phyloP scores from a whole-genome alignment of 257 asterid genomes.

The Cinchona pubescens region DNA sequence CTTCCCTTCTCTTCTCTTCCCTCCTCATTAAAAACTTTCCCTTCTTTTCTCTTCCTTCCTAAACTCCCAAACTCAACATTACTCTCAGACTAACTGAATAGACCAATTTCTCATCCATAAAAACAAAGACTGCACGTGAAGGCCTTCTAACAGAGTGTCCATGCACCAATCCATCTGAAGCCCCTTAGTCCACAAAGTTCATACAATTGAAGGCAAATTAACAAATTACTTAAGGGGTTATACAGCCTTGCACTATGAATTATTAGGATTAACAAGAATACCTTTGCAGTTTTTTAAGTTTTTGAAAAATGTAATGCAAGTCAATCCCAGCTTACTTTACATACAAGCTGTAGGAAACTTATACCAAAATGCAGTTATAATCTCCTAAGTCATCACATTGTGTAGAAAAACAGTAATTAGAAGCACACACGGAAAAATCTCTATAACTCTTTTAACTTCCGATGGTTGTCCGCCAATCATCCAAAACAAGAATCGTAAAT shows the following conservation, averaged over 20 bases:
- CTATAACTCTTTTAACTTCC: not conserved
- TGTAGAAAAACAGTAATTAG: too few species aligned
- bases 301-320: not conserved
- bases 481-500: not conserved
- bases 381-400: not conserved
- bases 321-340: not conserved
- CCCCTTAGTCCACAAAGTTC: not conserved
- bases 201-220: not conserved
- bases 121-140: not conserved
- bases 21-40: too few species aligned
- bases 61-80: too few species aligned
- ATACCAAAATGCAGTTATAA: not conserved
- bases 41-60: too few species aligned
- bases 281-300: not conserved
- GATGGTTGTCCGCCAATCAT: not conserved
- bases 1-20: too few species aligned
- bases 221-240: not conserved
- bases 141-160: not conserved
- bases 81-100: not conserved
- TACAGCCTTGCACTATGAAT: not conserved
- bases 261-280: not conserved
- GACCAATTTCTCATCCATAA: not conserved
- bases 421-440: not conserved
- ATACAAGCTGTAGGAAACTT: not conserved
- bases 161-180: not conserved